Evolutionary conservation across 805 yeast genomes (phyloP).

Genomic region (Osmozyma mogii): DNA sequence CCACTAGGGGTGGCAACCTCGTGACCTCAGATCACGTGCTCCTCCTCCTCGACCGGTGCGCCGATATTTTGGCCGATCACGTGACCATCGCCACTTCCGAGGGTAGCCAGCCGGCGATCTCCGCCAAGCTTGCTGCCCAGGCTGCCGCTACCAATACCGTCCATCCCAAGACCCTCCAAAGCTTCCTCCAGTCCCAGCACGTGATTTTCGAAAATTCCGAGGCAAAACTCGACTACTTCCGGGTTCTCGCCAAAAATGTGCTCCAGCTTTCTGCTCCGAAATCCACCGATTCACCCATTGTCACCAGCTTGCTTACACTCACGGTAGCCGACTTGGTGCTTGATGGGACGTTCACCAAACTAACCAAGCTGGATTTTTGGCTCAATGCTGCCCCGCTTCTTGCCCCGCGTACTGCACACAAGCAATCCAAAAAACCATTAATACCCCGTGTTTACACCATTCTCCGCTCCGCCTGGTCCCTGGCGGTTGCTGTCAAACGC

Average conservation of each 20-base stretch:
- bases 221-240: constrained; percentile 12
- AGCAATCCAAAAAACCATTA: not conserved
- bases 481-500: not conserved
- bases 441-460: not conserved
- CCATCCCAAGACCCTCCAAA: too few relatives aligned
- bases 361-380: constrained; percentile 19
- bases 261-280: constrained; percentile 6
- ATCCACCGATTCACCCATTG: constrained; percentile 6
- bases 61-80: too few relatives aligned
- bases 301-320: constrained; percentile 9
- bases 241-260: constrained; percentile 18
- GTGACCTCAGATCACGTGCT: too few relatives aligned
- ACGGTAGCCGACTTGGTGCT: constrained; percentile 23
- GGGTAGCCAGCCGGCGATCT: too few relatives aligned
- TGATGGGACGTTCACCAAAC: constrained; percentile 14
- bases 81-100: too few relatives aligned
- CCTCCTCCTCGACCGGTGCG: too few relatives aligned
- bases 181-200: too few relatives aligned
- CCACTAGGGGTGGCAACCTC: too few relatives aligned
- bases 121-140: too few relatives aligned
- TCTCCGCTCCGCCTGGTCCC: not conserved
- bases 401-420: not conserved
- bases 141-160: too few relatives aligned
- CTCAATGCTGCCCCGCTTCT: not conserved
- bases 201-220: too few relatives aligned